Percentiles rank a stretch among this genome's conserved stretches.
Conservation (phyloP, 805 yeast genomes). For the Ogataea trehalophila region DNA sequence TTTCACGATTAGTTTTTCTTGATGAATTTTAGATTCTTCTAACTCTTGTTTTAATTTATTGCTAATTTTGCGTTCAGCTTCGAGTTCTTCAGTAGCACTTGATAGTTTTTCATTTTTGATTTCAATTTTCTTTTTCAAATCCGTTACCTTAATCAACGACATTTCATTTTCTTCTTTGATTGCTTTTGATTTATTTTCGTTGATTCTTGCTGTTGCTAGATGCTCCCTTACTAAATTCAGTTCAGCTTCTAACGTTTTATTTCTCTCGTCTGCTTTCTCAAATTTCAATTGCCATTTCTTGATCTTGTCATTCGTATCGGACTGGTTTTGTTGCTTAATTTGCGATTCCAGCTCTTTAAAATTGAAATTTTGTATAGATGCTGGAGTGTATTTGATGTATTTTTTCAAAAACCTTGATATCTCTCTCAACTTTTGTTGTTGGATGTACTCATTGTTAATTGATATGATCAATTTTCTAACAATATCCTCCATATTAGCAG, state of each 20-base stretch:
- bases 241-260: constrained; percentile 17
- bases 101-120: not conserved
- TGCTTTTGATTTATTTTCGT: constrained; percentile 12
- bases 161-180: constrained; percentile 9
- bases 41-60: not conserved
- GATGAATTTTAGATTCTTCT: not conserved
- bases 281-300: constrained; percentile 5
- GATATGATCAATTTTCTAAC: constrained; percentile 51
- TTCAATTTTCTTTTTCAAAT: constrained; percentile 4
- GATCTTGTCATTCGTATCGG: not conserved
- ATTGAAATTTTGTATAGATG: not conserved
- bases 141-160: not conserved
- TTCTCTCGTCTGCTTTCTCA: constrained; percentile 17
- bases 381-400: constrained; percentile 32
- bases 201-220: constrained; percentile 13
- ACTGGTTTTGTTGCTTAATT: not conserved
- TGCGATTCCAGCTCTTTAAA: constrained; percentile 3
- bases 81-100: constrained; percentile 2
- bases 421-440: constrained; percentile 49
- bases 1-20: not conserved
- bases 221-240: constrained; percentile 17
- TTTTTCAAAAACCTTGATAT: constrained; percentile 50
- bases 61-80: not conserved
- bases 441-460: constrained; percentile 53
- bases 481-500: constrained; percentile 50